These are phyloP conservation scores for Aspergillus steynii DNA, from an alignment of 495 filamentous ascomycete species.

Conservation along the genomic window DNA sequence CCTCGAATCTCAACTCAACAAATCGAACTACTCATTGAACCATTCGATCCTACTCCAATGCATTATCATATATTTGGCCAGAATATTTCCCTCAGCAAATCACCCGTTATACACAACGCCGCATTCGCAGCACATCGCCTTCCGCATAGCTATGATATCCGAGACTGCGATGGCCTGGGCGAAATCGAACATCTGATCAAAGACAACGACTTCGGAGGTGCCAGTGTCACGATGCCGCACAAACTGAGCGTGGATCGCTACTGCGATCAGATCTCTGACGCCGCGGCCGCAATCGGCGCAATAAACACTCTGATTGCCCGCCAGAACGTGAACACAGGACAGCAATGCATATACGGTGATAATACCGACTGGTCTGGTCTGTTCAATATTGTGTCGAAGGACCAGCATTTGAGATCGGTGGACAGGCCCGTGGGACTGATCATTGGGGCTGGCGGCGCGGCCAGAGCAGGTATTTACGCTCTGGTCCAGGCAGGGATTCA, in stretches of 20 bases:
- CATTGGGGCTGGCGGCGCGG: conserved; percentile 46
- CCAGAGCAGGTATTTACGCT: conserved; percentile 42
- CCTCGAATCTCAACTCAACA: too few relatives aligned
- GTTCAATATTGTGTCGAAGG: conserved; percentile 24
- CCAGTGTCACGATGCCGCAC: conserved; percentile 52
- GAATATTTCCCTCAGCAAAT: conserved; percentile 65
- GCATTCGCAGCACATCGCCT: conserved; percentile 64
- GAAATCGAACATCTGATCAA: conserved; percentile 44
- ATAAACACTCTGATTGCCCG: conserved; percentile 44
- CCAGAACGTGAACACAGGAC: conserved; percentile 8
- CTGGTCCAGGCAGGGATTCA: conserved; percentile 57
- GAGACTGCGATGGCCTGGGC: conserved; percentile 42
- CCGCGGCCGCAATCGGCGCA: conserved; percentile 36
- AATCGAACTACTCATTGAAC: too few relatives aligned
- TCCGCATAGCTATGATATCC: conserved; percentile 61
- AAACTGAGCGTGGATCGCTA: conserved; percentile 42
- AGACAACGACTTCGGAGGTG: conserved; percentile 42
- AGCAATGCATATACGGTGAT: conserved; percentile 30
- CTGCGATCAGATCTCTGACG: conserved; percentile 36
- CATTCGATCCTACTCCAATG: conserved; percentile 12
- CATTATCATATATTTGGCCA: conserved; percentile 61
- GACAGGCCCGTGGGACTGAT: conserved; percentile 29
- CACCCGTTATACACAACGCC: conserved; percentile 69
- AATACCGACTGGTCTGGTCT: conserved; percentile 52
- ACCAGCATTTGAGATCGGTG: neutral